Evolutionary conservation across 306 rosid genomes (phyloP).

Genomic region (Astragalus membranaceus): DNA sequence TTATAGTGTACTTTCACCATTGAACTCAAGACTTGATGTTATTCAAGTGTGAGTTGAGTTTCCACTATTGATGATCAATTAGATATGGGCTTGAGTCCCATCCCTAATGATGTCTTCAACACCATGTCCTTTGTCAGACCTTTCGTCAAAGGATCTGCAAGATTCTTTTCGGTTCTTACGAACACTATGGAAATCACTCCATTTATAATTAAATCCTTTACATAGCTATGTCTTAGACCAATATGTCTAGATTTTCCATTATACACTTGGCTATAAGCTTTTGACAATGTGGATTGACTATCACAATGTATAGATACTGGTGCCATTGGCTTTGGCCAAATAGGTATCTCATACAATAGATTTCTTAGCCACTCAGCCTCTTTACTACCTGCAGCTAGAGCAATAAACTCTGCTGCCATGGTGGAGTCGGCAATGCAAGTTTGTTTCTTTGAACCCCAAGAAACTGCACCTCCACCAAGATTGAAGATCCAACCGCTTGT

Average conservation of each 20-base stretch:
- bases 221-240: not conserved
- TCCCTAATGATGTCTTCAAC: no score
- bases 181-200: not conserved
- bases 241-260: not conserved
- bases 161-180: no score
- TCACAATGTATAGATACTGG: not conserved
- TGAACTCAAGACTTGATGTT: no score
- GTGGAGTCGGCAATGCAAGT: no score
- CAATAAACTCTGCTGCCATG: no score
- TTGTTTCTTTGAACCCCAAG: no score
- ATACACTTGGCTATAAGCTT: not conserved
- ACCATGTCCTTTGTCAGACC: no score
- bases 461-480: no score
- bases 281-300: not conserved
- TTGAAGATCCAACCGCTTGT: not conserved
- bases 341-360: not conserved
- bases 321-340: not conserved
- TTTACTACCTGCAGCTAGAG: not conserved
- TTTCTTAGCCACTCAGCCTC: not conserved
- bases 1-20: no score
- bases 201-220: not conserved
- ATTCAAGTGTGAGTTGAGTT: no score
- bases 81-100: not conserved
- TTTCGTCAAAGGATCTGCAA: no score
- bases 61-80: not conserved